Conservation (phyloP, 139 green algal genomes). For the Auxenochlorella pyrenoidosa region DNA sequence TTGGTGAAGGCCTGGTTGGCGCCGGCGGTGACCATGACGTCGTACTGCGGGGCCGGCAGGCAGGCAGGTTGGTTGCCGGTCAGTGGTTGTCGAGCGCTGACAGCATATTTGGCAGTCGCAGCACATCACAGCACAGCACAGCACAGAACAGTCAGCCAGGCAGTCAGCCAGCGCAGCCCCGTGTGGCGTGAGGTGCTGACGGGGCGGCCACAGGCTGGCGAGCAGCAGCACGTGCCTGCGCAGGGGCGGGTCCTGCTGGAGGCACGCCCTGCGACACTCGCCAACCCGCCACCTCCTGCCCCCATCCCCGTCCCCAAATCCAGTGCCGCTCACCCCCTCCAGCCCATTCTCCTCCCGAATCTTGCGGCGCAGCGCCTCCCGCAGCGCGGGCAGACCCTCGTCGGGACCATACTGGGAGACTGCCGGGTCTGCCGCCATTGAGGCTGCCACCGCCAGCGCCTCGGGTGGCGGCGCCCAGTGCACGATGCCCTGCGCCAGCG, state of each 20-base stretch:
- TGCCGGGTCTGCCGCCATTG: not conserved
- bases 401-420: conserved; percentile 75
- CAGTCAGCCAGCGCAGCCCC: too few relatives aligned
- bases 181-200: too few relatives aligned
- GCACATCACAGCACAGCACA: too few relatives aligned
- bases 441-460: conserved; percentile 62
- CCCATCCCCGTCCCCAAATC: too few relatives aligned
- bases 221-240: not conserved
- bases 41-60: conserved; percentile 65
- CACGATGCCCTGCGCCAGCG: conserved; percentile 86
- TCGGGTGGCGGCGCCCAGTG: conserved; percentile 79
- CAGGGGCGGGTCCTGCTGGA: too few relatives aligned
- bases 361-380: conserved; percentile 79
- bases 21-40: conserved; percentile 92
- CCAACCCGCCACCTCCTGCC: not conserved
- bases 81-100: too few relatives aligned
- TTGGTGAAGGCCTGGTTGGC: conserved; percentile 95
- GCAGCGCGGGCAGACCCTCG: conserved; percentile 81
- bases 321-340: conserved; percentile 40
- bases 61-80: too few relatives aligned
- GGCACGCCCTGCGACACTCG: too few relatives aligned
- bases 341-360: conserved; percentile 79
- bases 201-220: not conserved
- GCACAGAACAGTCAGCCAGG: too few relatives aligned
- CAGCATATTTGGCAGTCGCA: too few relatives aligned